Evolutionary conservation across 352 stramenopile species (phyloP), one percentile per base, ranked within the genome.

Genomic region (Blastocystis hominis): DNA sequence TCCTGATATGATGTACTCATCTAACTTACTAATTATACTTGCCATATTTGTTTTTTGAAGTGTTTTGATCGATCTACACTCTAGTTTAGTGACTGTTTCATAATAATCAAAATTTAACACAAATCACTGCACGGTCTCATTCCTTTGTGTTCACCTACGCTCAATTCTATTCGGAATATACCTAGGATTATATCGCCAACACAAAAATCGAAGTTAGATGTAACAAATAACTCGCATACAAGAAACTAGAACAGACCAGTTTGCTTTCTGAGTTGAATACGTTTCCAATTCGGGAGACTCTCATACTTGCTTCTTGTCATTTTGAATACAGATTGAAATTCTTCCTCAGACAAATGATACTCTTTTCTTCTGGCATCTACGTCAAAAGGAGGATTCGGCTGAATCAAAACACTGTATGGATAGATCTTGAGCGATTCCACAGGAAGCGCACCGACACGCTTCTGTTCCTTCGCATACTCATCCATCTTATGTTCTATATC

Each of bases 361-460:
- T 88, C 78, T 62, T 61, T 63, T 53, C 78, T 53, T 24, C 36
- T 40, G 10, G 72, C 34, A 79, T 88, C 78, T n/a, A 88, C 72
- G 79, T 80, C 78, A 44, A 24, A 20, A 30, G 5, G 15, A n/a
- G 61, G 30, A 79, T 10, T 17, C 15, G 17, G 30, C 2, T 53
- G n/a, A 20, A 10, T 68, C 36, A 88, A 17, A 6, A 66, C 38
- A 10, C 36, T 20, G 62, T 81, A 77, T 7, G 78, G 38, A 72
- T 80, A 80, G 1, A 80, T 36, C 20, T 17, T n/a, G 20, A 80
- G 70, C 38, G 54, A 24, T 38, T 63, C 70, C n/a, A 64, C 63
- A n/a, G 46, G 15, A 10, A 80, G 70, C 3, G 24, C 10, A n/a
- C 15, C 4, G 30, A 80, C 38, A 2, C 42, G 64, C 1, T 42